phyloP scores from a whole-genome alignment of 2,329 filamentous ascomycete genomes.

The Ophiocordyceps sinensis region DNA sequence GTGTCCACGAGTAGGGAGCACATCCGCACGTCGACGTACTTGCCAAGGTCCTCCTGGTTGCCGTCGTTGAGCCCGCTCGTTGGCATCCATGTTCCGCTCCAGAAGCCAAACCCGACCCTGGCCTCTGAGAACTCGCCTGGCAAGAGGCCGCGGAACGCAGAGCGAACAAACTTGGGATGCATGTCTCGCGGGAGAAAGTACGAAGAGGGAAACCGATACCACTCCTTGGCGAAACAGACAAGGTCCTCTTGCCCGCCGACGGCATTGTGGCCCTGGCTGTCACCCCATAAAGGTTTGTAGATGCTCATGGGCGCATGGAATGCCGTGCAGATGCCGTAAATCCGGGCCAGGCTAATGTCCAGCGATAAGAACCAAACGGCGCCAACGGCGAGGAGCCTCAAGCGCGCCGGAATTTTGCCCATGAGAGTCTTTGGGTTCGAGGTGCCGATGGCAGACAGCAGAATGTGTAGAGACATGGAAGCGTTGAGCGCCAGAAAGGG shows the following conservation, averaged over 20 bases:
- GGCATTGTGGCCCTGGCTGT: conserved; percentile 24
- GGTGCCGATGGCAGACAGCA: conserved; percentile 61
- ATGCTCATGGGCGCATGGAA: conserved; percentile 70
- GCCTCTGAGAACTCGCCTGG: conserved; percentile 83
- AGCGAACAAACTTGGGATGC: conserved; percentile 78
- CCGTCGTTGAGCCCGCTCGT: conserved; percentile 82
- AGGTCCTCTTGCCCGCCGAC: conserved; percentile 47
- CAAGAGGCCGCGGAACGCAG: conserved; percentile 75
- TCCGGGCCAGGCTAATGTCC: conserved; percentile 54
- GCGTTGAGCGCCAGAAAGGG: conserved; percentile 83
- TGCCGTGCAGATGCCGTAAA: conserved; percentile 61
- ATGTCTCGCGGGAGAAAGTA: conserved; percentile 79
- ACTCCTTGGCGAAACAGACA: conserved; percentile 90
- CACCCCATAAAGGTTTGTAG: conserved; percentile 51
- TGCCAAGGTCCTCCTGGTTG: conserved; percentile 73
- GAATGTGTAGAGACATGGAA: conserved; percentile 67
- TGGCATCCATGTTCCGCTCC: conserved; percentile 70
- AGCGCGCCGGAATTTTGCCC: conserved; percentile 55
- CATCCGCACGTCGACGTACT: conserved; percentile 65
- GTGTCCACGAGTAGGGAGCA: conserved; percentile 86
- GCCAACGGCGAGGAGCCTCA: conserved; percentile 56
- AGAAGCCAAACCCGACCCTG: conserved; percentile 52
- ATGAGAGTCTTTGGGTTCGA: conserved; percentile 50
- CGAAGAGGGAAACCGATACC: conserved; percentile 93
- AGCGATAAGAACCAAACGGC: conserved; percentile 48